Conservation (phyloP, 1,284 basidiomycete genomes). For the Cutaneotrichosporon sp. region DNA sequence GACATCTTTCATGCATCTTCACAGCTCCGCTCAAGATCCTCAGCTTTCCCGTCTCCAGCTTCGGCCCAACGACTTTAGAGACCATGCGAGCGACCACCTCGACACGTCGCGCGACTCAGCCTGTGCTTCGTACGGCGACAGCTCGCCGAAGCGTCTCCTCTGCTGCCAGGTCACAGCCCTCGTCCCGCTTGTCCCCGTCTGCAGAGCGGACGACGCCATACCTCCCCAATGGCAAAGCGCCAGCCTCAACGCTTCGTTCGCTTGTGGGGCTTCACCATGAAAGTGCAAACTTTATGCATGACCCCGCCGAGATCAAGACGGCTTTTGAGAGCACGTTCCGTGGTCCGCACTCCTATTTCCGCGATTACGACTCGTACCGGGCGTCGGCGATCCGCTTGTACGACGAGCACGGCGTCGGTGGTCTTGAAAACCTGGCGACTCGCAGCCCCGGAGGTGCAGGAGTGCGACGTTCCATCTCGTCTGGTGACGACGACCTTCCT, state of each 20-base stretch:
- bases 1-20: neutral
- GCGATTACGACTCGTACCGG: conserved; percentile 10
- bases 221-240: conserved; percentile 19
- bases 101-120: neutral
- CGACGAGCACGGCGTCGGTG: conserved; percentile 6
- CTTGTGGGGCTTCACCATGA: conserved; percentile 42
- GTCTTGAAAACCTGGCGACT: conserved; percentile 15
- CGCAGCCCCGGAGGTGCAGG: conserved; percentile 6
- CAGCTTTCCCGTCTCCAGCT: neutral
- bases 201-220: neutral
- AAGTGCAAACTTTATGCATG: conserved; percentile 38
- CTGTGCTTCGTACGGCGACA: too few relatives aligned
- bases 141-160: too few relatives aligned
- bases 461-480: conserved; percentile 4
- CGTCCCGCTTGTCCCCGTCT: neutral
- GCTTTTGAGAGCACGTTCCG: conserved; percentile 37
- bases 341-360: conserved; percentile 16
- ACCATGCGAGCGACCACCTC: neutral
- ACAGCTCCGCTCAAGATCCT: neutral
- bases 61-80: neutral
- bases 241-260: conserved; percentile 24
- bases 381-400: neutral
- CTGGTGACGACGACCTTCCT: conserved; percentile 1
- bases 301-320: conserved; percentile 23
- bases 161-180: neutral